phyloP scores from a whole-genome alignment of 1,284 basidiomycete species.

The Ustilago loliicola region DNA sequence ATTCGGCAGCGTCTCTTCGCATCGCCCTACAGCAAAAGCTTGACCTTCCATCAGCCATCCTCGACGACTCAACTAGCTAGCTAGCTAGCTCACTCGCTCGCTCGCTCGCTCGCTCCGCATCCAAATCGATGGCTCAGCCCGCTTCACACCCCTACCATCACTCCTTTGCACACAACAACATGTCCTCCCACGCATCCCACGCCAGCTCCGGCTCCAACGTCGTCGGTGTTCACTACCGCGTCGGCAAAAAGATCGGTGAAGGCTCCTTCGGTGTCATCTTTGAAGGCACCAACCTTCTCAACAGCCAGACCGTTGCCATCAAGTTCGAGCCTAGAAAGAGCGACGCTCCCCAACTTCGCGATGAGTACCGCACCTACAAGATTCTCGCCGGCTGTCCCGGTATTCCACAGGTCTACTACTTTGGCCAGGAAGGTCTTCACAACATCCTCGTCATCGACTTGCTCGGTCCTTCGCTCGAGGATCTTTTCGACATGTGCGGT shows the following conservation, averaged over 20 bases:
- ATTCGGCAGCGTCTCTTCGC: neutral
- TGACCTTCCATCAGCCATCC: neutral
- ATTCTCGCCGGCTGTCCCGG: slow-evolving; percentile 93
- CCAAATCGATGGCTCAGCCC: slow-evolving; percentile 32
- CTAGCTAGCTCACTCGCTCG: slow-evolving; percentile 1
- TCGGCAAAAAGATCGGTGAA: slow-evolving; percentile 79
- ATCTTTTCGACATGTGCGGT: slow-evolving; percentile 95
- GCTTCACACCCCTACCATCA: slow-evolving; percentile 46
- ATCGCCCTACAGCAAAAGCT: neutral
- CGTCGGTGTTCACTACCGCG: slow-evolving; percentile 80
- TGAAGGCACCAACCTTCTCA: slow-evolving; percentile 93
- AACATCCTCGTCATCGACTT: slow-evolving; percentile 97
- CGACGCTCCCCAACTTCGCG: slow-evolving; percentile 93
- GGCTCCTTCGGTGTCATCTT: slow-evolving; percentile 94
- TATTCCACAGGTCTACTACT: slow-evolving; percentile 96
- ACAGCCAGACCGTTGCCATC: slow-evolving; percentile 95
- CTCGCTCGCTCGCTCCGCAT: neutral
- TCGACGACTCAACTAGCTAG: neutral
- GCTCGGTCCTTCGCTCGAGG: slow-evolving; percentile 90
- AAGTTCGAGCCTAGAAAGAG: slow-evolving; percentile 98
- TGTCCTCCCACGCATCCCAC: slow-evolving; percentile 65
- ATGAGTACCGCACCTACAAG: slow-evolving; percentile 97
- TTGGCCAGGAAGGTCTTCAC: slow-evolving; percentile 96
- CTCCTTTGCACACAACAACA: slow-evolving; percentile 54
- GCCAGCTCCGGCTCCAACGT: slow-evolving; percentile 69